Percentiles rank a stretch among this genome's conserved stretches.
phyloP scores from a whole-genome alignment of 208 protist species.

The Acanthamoeba royreba region DNA sequence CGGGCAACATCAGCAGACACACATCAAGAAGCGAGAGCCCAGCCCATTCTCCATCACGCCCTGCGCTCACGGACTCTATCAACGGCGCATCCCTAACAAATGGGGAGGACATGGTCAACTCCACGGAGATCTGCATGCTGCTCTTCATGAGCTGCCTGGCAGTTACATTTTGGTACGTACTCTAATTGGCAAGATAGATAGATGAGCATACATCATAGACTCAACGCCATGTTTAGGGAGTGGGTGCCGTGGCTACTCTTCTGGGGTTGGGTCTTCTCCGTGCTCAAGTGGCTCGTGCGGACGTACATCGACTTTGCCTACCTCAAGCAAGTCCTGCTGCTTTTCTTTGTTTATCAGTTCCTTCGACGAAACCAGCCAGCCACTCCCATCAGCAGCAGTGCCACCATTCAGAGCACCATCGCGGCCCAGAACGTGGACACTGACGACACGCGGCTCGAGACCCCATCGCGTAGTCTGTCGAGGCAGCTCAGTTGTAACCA shows the following conservation, averaged over 20 bases:
- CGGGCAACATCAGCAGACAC: no score
- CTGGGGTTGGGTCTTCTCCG: constrained; percentile 18
- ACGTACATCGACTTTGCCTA: constrained; percentile 13
- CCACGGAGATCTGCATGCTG: constrained; percentile 26
- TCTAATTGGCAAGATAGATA: no score
- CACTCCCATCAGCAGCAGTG: not conserved
- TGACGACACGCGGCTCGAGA: not conserved
- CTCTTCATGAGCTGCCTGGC: not conserved
- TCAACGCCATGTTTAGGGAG: not conserved
- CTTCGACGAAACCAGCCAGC: not conserved
- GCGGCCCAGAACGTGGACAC: not conserved
- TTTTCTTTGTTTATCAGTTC: not conserved
- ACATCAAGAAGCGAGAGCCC: no score
- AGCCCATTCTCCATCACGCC: no score
- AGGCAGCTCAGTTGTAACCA: not conserved
- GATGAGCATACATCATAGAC: no score
- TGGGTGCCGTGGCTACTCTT: constrained; percentile 27
- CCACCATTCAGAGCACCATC: not conserved
- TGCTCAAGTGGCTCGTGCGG: not conserved
- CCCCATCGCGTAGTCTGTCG: no score
- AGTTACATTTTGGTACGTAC: not conserved
- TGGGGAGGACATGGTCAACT: not conserved
- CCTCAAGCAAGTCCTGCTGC: not conserved
- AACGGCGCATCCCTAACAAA: no score
- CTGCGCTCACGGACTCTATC: no score